Evolutionary conservation across 2,329 filamentous ascomycete species (phyloP).

Genomic region (Xylariales sp.): DNA sequence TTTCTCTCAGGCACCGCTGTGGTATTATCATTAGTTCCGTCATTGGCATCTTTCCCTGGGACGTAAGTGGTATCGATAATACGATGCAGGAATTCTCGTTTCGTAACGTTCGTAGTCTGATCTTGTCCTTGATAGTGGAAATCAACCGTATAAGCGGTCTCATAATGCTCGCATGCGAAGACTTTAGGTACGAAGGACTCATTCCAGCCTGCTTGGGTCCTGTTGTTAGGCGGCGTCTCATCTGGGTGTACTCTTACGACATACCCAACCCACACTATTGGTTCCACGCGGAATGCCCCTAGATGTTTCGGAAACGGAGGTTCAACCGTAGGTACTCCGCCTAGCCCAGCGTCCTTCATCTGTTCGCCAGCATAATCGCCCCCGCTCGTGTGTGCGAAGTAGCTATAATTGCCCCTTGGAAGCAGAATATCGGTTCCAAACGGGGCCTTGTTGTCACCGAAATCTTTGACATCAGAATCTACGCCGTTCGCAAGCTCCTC

Average conservation of each 20-base stretch:
- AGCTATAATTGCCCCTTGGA: conserved; percentile 29
- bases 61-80: conserved; percentile 31
- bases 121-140: conserved; percentile 28
- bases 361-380: conserved; percentile 30
- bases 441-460: conserved; percentile 24
- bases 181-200: conserved; percentile 30
- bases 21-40: conserved; percentile 33
- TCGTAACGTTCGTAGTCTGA: conserved; percentile 23
- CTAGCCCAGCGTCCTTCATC: conserved; percentile 21
- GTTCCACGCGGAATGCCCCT: conserved; percentile 33
- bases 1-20: conserved; percentile 26
- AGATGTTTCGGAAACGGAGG: conserved; percentile 27
- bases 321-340: conserved; percentile 25
- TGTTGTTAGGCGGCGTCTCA: conserved; percentile 16
- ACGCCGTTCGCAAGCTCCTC: conserved; percentile 26
- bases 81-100: conserved; percentile 21
- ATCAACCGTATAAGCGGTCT: conserved; percentile 28
- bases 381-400: conserved; percentile 25
- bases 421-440: conserved; percentile 28
- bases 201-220: conserved; percentile 22
- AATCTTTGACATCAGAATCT: conserved; percentile 20
- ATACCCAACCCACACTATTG: conserved; percentile 35
- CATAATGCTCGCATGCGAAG: conserved; percentile 33
- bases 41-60: conserved; percentile 21
- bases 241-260: conserved; percentile 18